Percentiles rank a stretch among this genome's conserved stretches.
These are phyloP conservation scores for Apophysomyces variabilis DNA, from an alignment of 371 early-diverging fungal species.

Conservation along the genomic window DNA sequence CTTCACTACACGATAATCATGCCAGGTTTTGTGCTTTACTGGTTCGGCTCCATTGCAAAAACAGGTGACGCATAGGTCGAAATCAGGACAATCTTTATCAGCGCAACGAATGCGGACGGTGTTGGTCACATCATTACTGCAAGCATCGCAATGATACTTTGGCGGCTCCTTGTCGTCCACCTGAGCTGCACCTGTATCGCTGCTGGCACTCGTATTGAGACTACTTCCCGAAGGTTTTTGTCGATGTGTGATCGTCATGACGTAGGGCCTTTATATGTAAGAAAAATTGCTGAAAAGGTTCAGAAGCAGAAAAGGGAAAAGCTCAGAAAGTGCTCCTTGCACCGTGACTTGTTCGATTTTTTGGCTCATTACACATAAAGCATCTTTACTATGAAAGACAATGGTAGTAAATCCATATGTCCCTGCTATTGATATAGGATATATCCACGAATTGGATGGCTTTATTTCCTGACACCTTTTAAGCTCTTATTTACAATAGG, in stretches of 20 bases:
- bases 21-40: constrained; percentile 82
- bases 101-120: constrained; percentile 92
- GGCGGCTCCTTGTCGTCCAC: constrained; percentile 57
- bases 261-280: background rate
- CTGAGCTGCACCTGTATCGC: constrained; percentile 22
- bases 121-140: constrained; percentile 88
- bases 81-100: constrained; percentile 81
- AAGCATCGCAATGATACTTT: constrained; percentile 90
- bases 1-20: constrained; percentile 89
- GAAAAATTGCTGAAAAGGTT: background rate
- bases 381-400: too few species aligned
- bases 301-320: background rate
- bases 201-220: constrained; percentile 27
- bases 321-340: background rate
- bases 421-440: too few species aligned
- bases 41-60: constrained; percentile 88
- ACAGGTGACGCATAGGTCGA: constrained; percentile 96
- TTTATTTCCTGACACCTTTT: too few species aligned
- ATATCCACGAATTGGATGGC: too few species aligned
- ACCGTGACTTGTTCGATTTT: background rate
- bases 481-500: too few species aligned
- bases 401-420: too few species aligned
- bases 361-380: background rate
- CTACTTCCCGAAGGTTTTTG: constrained; percentile 42
- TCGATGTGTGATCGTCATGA: constrained; percentile 57